These are phyloP conservation scores for Hawksworthiomyces lignivorus DNA, from an alignment of 2,329 filamentous ascomycete species.

Conservation along the genomic window DNA sequence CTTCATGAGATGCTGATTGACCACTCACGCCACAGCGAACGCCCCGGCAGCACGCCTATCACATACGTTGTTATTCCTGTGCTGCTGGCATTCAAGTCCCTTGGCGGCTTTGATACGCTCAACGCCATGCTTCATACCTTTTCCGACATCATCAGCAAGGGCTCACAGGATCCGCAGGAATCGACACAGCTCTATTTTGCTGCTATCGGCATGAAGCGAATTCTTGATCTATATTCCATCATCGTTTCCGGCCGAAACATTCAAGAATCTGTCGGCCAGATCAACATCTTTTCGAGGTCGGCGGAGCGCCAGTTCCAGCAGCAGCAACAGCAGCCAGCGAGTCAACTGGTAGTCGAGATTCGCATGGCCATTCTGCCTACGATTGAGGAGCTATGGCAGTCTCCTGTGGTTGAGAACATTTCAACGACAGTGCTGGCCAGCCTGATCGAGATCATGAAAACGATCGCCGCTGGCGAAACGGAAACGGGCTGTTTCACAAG, in stretches of 20 bases:
- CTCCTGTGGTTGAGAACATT: conserved; percentile 72
- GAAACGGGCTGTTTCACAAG: conserved; percentile 38
- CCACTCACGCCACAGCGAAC: conserved; percentile 41
- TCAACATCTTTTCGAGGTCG: conserved; percentile 32
- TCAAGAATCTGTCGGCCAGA: conserved; percentile 61
- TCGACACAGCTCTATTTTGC: conserved; percentile 40
- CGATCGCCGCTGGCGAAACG: conserved; percentile 67
- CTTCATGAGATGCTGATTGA: conserved; percentile 75
- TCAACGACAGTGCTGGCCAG: conserved; percentile 65
- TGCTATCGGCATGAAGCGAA: conserved; percentile 63
- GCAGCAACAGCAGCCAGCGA: conserved; percentile 33
- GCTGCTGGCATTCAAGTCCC: conserved; percentile 77
- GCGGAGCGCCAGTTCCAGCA: conserved; percentile 31
- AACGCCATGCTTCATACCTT: conserved; percentile 64
- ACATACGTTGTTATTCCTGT: conserved; percentile 63
- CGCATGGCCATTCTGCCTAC: conserved; percentile 72
- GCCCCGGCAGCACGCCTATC: conserved; percentile 18
- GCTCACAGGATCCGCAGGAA: conserved; percentile 34
- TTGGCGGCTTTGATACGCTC: conserved; percentile 65
- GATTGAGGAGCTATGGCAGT: conserved; percentile 76
- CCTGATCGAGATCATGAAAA: conserved; percentile 75
- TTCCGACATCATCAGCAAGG: conserved; percentile 43
- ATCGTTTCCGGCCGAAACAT: conserved; percentile 73
- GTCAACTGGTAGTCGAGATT: conserved; percentile 80
- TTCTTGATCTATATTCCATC: conserved; percentile 72